Conservation (phyloP, 768 basidiomycete species). For the Leccinum subtestaceum region DNA sequence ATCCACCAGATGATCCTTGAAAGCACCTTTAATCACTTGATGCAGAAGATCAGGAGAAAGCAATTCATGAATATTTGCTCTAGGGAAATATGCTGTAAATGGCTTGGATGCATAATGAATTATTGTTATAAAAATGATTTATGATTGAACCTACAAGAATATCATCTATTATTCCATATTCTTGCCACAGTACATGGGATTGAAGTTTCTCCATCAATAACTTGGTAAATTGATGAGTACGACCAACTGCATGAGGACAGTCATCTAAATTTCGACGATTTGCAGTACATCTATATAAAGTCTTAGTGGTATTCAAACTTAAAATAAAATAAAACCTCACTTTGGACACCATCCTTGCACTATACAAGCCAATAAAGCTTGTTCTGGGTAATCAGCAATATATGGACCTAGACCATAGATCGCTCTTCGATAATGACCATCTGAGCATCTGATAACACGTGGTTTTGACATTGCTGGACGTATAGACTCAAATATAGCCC, state of each 20-base stretch:
- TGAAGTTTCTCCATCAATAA: neutral
- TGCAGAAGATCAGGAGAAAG: neutral
- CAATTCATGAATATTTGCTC: neutral
- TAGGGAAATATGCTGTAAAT: neutral
- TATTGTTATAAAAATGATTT: neutral
- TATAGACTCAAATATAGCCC: neutral
- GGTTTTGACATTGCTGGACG: neutral
- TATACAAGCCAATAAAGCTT: neutral
- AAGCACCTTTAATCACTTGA: neutral
- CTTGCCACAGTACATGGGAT: neutral
- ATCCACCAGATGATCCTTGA: neutral
- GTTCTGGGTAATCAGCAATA: neutral
- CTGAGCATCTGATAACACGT: neutral
- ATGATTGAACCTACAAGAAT: neutral
- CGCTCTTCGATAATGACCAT: neutral
- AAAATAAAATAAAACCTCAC: neutral
- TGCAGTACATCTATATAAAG: neutral
- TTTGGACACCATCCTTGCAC: neutral
- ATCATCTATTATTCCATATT: neutral
- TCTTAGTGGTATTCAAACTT: neutral
- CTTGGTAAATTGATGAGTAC: neutral
- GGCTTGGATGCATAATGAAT: neutral
- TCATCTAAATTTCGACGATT: neutral
- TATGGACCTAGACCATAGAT: neutral
- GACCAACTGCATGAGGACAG: neutral